Conservation (phyloP, 2,329 filamentous ascomycete species). For the Stachybotrys elegans region DNA sequence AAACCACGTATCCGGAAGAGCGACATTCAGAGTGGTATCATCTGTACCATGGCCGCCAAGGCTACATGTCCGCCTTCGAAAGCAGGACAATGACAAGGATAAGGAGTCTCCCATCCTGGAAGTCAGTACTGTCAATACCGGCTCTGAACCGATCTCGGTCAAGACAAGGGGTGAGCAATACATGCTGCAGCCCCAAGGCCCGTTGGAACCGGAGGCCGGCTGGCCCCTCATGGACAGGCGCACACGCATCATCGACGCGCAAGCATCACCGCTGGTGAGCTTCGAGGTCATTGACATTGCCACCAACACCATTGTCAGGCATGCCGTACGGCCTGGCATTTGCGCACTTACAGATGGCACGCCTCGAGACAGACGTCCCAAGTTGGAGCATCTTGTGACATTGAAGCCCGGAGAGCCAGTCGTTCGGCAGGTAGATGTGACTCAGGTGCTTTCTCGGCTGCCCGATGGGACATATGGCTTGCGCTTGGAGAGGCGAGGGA, state of each 20-base stretch:
- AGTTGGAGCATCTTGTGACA: conserved; percentile 3
- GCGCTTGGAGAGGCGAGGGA: conserved; percentile 5
- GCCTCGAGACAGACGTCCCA: conserved; percentile 6
- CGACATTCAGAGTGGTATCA: background rate
- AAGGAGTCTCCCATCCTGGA: background rate
- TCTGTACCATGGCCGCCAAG: conserved; percentile 5
- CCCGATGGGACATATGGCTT: conserved; percentile 5
- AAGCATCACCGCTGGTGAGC: background rate
- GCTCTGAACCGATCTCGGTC: conserved; percentile 3
- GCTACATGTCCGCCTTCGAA: conserved; percentile 2
- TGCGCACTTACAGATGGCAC: conserved; percentile 2
- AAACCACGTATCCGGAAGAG: conserved; percentile 2
- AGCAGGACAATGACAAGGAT: background rate
- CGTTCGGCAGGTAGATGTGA: conserved; percentile 4
- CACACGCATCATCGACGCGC: conserved; percentile 2
- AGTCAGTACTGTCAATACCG: conserved; percentile 3
- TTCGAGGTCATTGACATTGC: conserved; percentile 2
- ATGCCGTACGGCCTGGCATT: background rate
- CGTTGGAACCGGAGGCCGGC: background rate
- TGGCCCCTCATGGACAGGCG: background rate
- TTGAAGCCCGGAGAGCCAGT: conserved; percentile 6
- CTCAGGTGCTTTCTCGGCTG: conserved; percentile 1
- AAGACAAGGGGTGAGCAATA: conserved; percentile 4
- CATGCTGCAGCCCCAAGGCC: conserved; percentile 1
- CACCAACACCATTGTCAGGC: background rate